phyloP scores from a whole-genome alignment of 306 rosid genomes.

The Pyrus communis region DNA sequence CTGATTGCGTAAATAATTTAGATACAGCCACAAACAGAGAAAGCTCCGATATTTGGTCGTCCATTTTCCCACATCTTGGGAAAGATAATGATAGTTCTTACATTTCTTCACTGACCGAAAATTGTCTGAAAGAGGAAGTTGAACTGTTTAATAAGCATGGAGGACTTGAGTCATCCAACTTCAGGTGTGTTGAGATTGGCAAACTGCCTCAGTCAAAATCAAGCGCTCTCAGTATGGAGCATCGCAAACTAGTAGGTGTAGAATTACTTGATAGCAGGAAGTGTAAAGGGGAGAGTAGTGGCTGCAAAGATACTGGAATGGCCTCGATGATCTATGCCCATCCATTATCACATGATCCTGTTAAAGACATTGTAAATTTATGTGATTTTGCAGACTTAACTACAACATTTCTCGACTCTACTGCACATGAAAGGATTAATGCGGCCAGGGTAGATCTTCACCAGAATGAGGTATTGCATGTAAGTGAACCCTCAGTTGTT shows the following conservation, averaged over 20 bases:
- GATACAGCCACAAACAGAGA: constrained; percentile 40
- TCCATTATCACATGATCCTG: constrained; percentile 21
- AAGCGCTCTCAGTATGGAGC: constrained; percentile 34
- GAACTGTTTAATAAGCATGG: constrained; percentile 44
- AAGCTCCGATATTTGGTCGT: constrained; percentile 29
- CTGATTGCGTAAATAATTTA: constrained; percentile 29
- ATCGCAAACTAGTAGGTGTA: constrained; percentile 34
- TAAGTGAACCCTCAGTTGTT: constrained; percentile 31
- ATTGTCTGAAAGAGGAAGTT: constrained; percentile 40
- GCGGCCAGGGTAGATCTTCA: constrained; percentile 16
- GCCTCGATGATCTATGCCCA: constrained; percentile 22
- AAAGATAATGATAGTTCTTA: constrained; percentile 33
- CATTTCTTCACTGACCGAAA: constrained; percentile 24
- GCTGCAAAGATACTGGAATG: constrained; percentile 36
- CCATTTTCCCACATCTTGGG: constrained; percentile 32
- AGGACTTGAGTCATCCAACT: constrained; percentile 35
- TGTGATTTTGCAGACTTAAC: constrained; percentile 42
- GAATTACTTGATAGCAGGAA: constrained; percentile 29
- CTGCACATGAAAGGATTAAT: constrained; percentile 38
- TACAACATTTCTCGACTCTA: constrained; percentile 31
- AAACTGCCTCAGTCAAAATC: constrained; percentile 38
- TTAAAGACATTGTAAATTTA: constrained; percentile 15
- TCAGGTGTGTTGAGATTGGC: constrained; percentile 29
- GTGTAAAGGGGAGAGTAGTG: constrained; percentile 42
- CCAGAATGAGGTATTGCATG: constrained; percentile 28